These are phyloP conservation scores for Didymella pomorum DNA, from an alignment of 2,329 filamentous ascomycete species.

Conservation along the genomic window DNA sequence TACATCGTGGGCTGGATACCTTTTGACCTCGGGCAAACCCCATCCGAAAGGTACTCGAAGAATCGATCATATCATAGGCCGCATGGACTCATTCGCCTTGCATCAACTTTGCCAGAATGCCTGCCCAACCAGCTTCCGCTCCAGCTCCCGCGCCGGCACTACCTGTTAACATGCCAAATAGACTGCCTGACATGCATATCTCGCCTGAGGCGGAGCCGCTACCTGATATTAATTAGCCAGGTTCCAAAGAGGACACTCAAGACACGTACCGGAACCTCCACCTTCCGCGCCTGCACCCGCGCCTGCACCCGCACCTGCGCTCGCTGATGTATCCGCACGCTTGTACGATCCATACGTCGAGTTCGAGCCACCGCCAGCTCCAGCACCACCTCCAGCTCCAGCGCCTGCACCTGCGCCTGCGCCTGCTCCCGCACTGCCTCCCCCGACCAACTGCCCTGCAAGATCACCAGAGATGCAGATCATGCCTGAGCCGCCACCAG, in stretches of 20 bases:
- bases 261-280: neutral
- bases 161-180: neutral
- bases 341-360: neutral
- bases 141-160: neutral
- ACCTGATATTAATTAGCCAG: neutral
- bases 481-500: constrained; percentile 1
- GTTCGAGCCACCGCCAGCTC: neutral
- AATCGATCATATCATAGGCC: too few species aligned
- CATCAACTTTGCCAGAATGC: neutral
- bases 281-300: neutral
- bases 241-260: neutral
- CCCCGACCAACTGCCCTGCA: neutral
- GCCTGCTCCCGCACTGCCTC: neutral
- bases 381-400: neutral
- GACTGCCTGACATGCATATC: neutral
- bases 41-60: too few species aligned
- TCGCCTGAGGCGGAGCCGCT: neutral
- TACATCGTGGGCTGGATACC: too few species aligned
- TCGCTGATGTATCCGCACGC: neutral
- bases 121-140: neutral
- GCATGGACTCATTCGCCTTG: too few species aligned
- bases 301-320: neutral
- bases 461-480: neutral
- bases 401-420: neutral
- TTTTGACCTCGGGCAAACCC: too few species aligned